A percentile compares a stretch with the other conserved stretches of the same genome.
These are phyloP conservation scores for Dendryphion nanum DNA, from an alignment of 2,329 filamentous ascomycete species.

Conservation along the genomic window DNA sequence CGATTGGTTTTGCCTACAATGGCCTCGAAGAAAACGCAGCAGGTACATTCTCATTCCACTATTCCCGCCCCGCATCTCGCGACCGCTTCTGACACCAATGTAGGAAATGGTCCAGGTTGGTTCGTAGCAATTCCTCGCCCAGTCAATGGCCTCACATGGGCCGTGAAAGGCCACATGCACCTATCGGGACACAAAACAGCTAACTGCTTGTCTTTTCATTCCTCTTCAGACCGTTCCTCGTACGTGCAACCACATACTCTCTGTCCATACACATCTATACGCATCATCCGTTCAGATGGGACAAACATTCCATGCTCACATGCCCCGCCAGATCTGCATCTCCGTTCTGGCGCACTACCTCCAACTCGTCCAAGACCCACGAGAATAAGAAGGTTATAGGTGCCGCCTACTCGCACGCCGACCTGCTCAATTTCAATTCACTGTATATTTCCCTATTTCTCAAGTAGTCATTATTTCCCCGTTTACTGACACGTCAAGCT, in stretches of 20 bases:
- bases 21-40: constrained; percentile 49
- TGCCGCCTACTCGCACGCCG: constrained; percentile 93
- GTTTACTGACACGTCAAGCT: constrained; percentile 46
- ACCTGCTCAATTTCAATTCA: constrained; percentile 84
- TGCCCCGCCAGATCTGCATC: constrained; percentile 65
- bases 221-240: constrained; percentile 36
- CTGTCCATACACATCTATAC: no score
- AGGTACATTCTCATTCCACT: constrained; percentile 28
- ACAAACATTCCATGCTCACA: constrained; percentile 28
- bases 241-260: constrained; percentile 26
- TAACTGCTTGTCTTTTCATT: constrained; percentile 31
- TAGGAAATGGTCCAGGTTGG: constrained; percentile 99
- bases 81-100: background rate
- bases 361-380: constrained; percentile 47
- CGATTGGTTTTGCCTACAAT: constrained; percentile 29
- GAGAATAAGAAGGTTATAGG: constrained; percentile 74
- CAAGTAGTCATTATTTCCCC: background rate
- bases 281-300: constrained; percentile 5
- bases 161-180: no score
- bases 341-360: constrained; percentile 77
- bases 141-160: no score
- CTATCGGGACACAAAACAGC: constrained; percentile 31
- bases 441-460: constrained; percentile 60
- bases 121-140: constrained; percentile 56
- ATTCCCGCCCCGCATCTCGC: no score